These are phyloP conservation scores for Fusarium sp. DNA, from an alignment of 2,329 filamentous ascomycete species.

Conservation along the genomic window DNA sequence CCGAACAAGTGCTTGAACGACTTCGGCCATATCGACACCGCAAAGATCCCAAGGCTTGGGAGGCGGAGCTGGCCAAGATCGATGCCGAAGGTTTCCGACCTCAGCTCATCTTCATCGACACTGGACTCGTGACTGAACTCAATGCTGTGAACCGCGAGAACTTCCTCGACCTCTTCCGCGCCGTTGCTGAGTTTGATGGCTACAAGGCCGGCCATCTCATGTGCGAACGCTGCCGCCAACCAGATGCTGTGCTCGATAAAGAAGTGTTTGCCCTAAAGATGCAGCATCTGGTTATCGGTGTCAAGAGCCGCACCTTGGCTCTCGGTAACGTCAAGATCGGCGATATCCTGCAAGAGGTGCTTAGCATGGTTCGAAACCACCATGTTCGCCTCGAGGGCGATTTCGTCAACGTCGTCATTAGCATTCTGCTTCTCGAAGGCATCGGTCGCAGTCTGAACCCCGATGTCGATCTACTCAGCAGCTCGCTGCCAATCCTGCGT, in stretches of 20 bases:
- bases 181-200: conserved; percentile 95
- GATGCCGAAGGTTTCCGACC: conserved; percentile 90
- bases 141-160: conserved; percentile 87
- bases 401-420: conserved; percentile 98
- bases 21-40: conserved; percentile 75
- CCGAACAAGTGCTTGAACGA: conserved; percentile 83
- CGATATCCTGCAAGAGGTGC: conserved; percentile 89
- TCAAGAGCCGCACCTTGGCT: conserved; percentile 91
- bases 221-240: conserved; percentile 94
- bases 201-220: conserved; percentile 95
- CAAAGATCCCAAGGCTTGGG: conserved; percentile 76
- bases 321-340: conserved; percentile 96
- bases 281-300: conserved; percentile 92
- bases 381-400: conserved; percentile 96
- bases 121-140: conserved; percentile 92
- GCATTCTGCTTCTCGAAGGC: conserved; percentile 90
- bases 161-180: conserved; percentile 95
- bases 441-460: conserved; percentile 91
- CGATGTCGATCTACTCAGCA: conserved; percentile 83
- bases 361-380: conserved; percentile 89
- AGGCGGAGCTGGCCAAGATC: conserved; percentile 75
- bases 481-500: conserved; percentile 88
- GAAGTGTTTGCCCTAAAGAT: conserved; percentile 95
- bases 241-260: conserved; percentile 85
- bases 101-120: conserved; percentile 97